phyloP scores from a whole-genome alignment of 225 moss, liverwort and hornwort genomes.

The Straminergon stramineum region DNA sequence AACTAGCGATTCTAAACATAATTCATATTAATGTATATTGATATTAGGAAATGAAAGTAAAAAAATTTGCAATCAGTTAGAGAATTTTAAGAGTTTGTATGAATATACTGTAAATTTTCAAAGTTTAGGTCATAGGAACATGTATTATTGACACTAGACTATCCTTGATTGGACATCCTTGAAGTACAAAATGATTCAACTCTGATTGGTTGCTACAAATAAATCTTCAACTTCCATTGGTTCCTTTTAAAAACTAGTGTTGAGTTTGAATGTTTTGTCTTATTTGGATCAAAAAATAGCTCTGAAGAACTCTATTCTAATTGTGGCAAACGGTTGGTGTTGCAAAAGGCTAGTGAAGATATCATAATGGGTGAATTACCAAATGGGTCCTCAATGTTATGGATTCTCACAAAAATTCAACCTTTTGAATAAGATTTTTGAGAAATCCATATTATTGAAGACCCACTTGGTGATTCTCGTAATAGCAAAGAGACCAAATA shows the following conservation, averaged over 20 bases:
- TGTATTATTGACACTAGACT: not conserved
- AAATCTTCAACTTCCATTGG: not conserved
- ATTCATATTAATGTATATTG: rapidly evolving
- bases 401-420: rapidly evolving
- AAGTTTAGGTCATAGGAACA: too few species aligned
- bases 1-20: not conserved
- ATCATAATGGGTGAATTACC: not conserved
- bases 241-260: not conserved
- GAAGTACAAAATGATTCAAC: not conserved
- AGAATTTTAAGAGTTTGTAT: not conserved
- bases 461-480: rapidly evolving
- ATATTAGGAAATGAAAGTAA: not conserved
- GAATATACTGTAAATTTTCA: not conserved
- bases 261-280: not conserved
- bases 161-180: not conserved
- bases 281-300: rapidly evolving
- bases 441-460: not conserved
- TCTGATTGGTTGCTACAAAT: not conserved
- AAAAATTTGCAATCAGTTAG: rapidly evolving
- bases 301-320: not conserved
- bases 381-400: not conserved
- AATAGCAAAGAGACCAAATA: too few species aligned
- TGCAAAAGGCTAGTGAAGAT: not conserved
- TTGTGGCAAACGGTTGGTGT: rapidly evolving
- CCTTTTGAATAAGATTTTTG: rapidly evolving